Conservation (phyloP, 495 filamentous ascomycete genomes). For the Lasiosphaeriaceae sp. region DNA sequence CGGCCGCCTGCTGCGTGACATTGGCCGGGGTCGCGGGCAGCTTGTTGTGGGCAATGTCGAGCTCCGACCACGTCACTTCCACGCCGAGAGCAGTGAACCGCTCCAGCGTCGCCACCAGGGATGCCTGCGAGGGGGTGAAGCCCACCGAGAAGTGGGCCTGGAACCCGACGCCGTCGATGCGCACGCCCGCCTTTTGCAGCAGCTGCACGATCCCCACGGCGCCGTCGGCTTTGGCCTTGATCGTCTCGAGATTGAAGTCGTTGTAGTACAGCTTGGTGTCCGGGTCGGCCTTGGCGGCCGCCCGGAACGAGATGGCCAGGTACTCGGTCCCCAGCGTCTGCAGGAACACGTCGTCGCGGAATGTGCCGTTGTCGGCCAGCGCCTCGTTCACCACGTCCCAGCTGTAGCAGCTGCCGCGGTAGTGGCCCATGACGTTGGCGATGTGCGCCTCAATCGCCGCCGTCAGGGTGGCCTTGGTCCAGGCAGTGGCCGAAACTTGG, state of each 20-base stretch:
- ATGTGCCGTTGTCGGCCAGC: conserved; percentile 42
- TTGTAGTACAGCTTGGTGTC: conserved; percentile 64
- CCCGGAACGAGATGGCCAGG: conserved; percentile 43
- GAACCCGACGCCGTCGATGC: conserved; percentile 59
- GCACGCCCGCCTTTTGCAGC: conserved; percentile 47
- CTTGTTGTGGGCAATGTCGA: conserved; percentile 49
- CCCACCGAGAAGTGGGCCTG: conserved; percentile 56
- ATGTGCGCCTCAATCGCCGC: conserved; percentile 41
- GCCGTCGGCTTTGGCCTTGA: conserved; percentile 31
- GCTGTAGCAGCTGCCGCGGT: conserved; percentile 38
- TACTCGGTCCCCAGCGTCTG: conserved; percentile 36
- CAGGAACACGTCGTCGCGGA: conserved; percentile 35
- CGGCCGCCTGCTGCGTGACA: conserved; percentile 47
- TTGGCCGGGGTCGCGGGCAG: conserved; percentile 27
- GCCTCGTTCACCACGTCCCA: conserved; percentile 57
- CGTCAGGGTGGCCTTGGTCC: conserved; percentile 50
- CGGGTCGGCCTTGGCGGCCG: conserved; percentile 52
- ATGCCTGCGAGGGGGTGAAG: conserved; percentile 31
- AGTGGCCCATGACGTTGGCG: conserved; percentile 45
- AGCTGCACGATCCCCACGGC: conserved; percentile 54
- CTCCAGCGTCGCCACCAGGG: conserved; percentile 32
- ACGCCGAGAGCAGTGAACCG: conserved; percentile 41
- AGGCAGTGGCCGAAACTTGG: conserved; percentile 44
- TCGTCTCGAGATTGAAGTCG: conserved; percentile 63
- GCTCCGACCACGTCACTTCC: conserved; percentile 55